A percentile compares a stretch with the other conserved stretches of the same genome.
phyloP scores from a whole-genome alignment of 208 protist genomes.

The Balamuthia mandrillaris region DNA sequence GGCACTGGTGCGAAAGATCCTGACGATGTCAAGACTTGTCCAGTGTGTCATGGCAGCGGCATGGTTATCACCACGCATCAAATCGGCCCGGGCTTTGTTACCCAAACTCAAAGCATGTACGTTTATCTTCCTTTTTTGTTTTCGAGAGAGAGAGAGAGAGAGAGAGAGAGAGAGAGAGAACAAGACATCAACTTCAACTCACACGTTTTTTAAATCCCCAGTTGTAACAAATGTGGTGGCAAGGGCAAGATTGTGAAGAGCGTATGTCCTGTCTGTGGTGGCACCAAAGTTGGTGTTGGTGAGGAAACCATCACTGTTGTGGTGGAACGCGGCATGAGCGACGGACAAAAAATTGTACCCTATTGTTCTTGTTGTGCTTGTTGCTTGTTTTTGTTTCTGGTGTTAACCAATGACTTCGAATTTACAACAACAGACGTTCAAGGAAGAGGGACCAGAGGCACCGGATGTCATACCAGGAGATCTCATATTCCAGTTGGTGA shows the following conservation, averaged over 20 bases:
- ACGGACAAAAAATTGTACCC: slow-evolving; percentile 43
- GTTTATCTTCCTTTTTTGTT: neutral
- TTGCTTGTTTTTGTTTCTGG: neutral
- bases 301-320: slow-evolving; percentile 52
- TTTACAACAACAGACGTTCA: slow-evolving; percentile 34
- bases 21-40: slow-evolving; percentile 55
- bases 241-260: slow-evolving; percentile 76
- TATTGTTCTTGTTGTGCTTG: neutral
- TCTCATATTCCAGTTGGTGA: slow-evolving; percentile 58
- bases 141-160: too few relatives aligned
- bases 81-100: slow-evolving; percentile 65
- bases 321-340: slow-evolving; percentile 56
- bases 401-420: neutral
- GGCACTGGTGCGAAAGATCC: slow-evolving; percentile 62
- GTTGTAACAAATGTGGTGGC: slow-evolving; percentile 82
- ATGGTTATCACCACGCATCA: slow-evolving; percentile 60
- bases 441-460: slow-evolving; percentile 40
- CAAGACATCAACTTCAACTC: too few relatives aligned
- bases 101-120: slow-evolving; percentile 57
- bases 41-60: slow-evolving; percentile 55
- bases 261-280: slow-evolving; percentile 76
- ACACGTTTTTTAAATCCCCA: neutral
- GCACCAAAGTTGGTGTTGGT: slow-evolving; percentile 68
- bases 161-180: too few relatives aligned
- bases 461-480: slow-evolving; percentile 62